Evolutionary conservation across 768 basidiomycete species (phyloP).

Genomic region (Tricholoma bakamatsutake): DNA sequence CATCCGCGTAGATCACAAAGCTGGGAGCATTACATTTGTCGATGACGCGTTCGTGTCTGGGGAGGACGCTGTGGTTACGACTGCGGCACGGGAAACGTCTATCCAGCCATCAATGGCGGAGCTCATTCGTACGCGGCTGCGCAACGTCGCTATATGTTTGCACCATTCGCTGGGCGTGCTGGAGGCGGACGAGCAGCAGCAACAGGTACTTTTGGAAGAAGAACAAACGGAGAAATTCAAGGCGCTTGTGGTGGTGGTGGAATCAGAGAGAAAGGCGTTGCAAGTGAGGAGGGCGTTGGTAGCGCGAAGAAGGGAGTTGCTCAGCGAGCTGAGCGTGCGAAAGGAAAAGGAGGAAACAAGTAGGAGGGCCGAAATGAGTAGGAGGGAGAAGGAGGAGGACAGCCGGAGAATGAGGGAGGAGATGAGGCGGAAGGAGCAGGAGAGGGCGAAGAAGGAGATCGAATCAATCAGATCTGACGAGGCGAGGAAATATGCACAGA

Average conservation of each 20-base stretch:
- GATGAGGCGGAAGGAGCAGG: conserved; percentile 54
- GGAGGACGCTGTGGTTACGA: conserved; percentile 32
- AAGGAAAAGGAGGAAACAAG: conserved; percentile 88
- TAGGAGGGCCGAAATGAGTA: conserved; percentile 60
- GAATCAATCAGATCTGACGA: conserved; percentile 77
- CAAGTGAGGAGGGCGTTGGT: conserved; percentile 75
- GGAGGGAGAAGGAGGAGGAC: conserved; percentile 69
- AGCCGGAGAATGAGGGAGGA: conserved; percentile 58
- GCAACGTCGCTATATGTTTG: conserved; percentile 67
- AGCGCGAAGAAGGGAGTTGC: conserved; percentile 77
- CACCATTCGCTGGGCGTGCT: conserved; percentile 63
- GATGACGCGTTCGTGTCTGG: conserved; percentile 62
- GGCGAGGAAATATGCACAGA: conserved; percentile 83
- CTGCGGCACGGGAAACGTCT: conserved; percentile 29
- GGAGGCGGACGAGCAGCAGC: conserved; percentile 39
- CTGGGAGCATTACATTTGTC: conserved; percentile 77
- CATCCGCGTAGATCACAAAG: conserved; percentile 85
- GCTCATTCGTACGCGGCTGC: conserved; percentile 72
- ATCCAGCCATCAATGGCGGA: conserved; percentile 71
- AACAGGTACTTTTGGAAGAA: conserved; percentile 37
- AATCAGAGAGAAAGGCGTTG: conserved; percentile 73
- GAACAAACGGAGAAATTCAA: conserved; percentile 55
- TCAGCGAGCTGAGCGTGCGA: conserved; percentile 76
- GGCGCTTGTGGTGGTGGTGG: conserved; percentile 55
- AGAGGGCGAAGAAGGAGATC: conserved; percentile 64